Percentiles rank a stretch among this genome's conserved stretches.
Conservation (phyloP, 768 basidiomycete genomes). For the Scleroderma bovista region DNA sequence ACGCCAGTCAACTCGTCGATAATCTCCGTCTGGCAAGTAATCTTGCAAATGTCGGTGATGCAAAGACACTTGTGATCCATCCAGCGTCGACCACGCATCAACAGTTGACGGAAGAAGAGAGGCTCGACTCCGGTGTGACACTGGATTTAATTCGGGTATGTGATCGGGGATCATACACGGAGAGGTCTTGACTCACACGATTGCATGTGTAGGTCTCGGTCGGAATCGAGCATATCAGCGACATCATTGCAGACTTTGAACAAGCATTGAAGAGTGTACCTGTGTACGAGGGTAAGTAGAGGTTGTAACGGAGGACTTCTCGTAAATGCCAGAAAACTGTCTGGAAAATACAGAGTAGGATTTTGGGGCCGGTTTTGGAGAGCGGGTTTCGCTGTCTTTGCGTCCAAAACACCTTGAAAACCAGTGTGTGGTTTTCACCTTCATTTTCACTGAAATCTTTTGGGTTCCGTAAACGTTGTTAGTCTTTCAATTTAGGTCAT, state of each 20-base stretch:
- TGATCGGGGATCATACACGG: slow-evolving; percentile 2
- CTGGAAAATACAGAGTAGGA: too few relatives aligned
- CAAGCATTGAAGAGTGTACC: slow-evolving; percentile 29
- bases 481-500: too few relatives aligned
- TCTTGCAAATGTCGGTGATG: slow-evolving; percentile 67
- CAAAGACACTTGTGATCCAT: slow-evolving; percentile 60
- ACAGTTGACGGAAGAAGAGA: slow-evolving; percentile 47
- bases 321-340: too few relatives aligned
- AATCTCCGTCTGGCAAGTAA: slow-evolving; percentile 64
- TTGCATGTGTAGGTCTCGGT: slow-evolving; percentile 31
- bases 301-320: too few relatives aligned
- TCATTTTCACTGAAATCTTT: too few relatives aligned
- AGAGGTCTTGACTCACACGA: not conserved
- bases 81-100: slow-evolving; percentile 56
- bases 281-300: not conserved
- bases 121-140: slow-evolving; percentile 44
- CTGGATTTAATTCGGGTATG: slow-evolving; percentile 53
- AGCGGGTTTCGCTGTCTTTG: too few relatives aligned
- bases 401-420: too few relatives aligned
- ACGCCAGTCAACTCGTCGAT: slow-evolving; percentile 62
- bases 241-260: slow-evolving; percentile 45
- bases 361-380: too few relatives aligned
- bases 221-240: slow-evolving; percentile 39
- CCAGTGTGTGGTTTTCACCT: too few relatives aligned
- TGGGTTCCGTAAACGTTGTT: too few relatives aligned